Percentiles rank a stretch among this genome's conserved stretches.
Evolutionary conservation across 306 rosid genomes (phyloP).

Genomic region (Carpinus viminea): DNA sequence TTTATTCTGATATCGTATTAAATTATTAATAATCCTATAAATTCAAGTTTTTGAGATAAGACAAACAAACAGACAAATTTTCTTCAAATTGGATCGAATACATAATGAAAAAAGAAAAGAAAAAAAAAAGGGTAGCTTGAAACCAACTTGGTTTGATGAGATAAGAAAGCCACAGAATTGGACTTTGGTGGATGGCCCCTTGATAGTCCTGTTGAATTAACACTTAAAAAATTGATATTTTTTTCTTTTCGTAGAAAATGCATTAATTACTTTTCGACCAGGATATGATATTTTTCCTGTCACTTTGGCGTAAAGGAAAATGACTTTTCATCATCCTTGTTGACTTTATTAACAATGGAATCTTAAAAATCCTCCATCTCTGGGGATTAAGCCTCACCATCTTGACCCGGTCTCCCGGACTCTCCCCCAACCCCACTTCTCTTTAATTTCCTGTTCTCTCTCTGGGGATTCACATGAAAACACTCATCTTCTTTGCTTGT

Average conservation of each 20-base stretch:
- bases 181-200: background rate
- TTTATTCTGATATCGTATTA: no score
- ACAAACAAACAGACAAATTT: no score
- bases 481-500: background rate
- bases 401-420: slow-evolving; percentile 17
- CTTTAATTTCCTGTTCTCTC: background rate
- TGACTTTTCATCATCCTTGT: slow-evolving; percentile 12
- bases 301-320: background rate
- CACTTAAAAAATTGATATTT: background rate
- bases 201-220: background rate
- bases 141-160: background rate
- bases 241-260: background rate
- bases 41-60: no score
- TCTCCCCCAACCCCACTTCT: background rate
- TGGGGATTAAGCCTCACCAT: background rate
- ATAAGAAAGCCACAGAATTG: background rate
- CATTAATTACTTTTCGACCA: background rate
- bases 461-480: background rate
- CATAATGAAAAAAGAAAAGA: background rate
- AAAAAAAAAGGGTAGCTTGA: background rate
- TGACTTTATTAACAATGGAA: slow-evolving; percentile 18
- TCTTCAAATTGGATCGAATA: no score
- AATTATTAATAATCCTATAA: no score
- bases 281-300: background rate
- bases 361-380: background rate